Base-by-base conservation (phyloP, 2,329 filamentous ascomycete species). In the Xylaria sp. region DNA sequence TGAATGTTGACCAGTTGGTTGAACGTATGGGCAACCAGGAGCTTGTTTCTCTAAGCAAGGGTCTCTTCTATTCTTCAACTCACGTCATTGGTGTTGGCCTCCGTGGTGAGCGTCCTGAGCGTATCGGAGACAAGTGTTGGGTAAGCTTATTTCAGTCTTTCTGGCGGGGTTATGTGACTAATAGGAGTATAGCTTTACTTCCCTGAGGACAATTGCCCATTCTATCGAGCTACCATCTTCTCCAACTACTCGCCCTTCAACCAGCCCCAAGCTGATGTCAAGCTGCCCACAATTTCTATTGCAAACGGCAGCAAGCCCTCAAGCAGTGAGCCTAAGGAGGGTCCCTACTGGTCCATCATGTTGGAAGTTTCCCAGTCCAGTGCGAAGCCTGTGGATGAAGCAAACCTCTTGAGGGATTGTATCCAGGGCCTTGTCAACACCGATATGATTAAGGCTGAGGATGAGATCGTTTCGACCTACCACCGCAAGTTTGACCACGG, bases 311-410 rank as follows among this genome's bases (percentile, higher is more conserved):
- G 88, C 79, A 92, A 92, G 81, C 86, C 93, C 60, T 79, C 83
- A 64, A 91, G 87, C 70, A 83, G 83, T 52, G 88, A 91, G 73
- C 80, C 92, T 63, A 86, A 95, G 83, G 87, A 90, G 73, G 95
- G 95, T 33, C 95, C 95, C 41, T 99, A 99, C 88, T 99, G 95
- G 95, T 98, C 94, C 67, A 96, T 99, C 84, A 99, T 99, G 95
- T 83, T 99, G 71, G 95, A 99, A 81, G 90, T 99, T 64, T 98
- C 95, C 31, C 92, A 99, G 81, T 98, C 94, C 31, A 87, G 86
- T 74, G 87, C 96, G 89, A 99, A 99, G 87, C 92, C 93, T 38
- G 93, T 98, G 31, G 88, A 98, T 78, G 83, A 90, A 72, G 87
- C 88, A 71, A 97, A 90, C 77, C 80, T 99, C 66, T 84, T 99